Percentiles rank a stretch among this genome's conserved stretches.
Evolutionary conservation across 148 eudicot species (phyloP).

Genomic region (Selenicereus undatus): DNA sequence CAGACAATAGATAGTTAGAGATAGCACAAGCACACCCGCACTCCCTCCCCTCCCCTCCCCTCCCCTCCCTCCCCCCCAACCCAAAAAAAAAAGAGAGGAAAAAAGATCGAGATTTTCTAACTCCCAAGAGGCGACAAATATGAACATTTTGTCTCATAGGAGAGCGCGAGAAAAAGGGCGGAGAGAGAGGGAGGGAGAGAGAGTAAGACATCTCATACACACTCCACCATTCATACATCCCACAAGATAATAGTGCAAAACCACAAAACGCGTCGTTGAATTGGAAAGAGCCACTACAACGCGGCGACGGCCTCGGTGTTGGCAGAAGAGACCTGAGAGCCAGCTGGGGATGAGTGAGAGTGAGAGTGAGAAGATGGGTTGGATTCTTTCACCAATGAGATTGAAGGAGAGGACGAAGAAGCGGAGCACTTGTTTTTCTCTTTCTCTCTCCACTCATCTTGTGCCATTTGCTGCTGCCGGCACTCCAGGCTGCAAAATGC

Average conservation of each 20-base stretch:
- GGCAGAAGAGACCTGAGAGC: constrained; percentile 8
- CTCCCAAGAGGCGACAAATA: background rate
- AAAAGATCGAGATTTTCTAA: background rate
- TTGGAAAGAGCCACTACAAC: constrained; percentile 5
- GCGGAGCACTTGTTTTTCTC: constrained; percentile 1
- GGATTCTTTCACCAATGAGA: constrained; percentile 5
- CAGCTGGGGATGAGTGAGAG: background rate
- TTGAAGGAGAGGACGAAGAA: constrained; percentile 6
- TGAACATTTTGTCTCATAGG: background rate
- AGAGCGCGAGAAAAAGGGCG: background rate
- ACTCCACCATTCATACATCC: background rate
- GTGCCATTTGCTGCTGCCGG: constrained; percentile 60
- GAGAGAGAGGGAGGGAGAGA: background rate
- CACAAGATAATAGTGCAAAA: background rate
- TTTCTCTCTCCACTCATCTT: constrained; percentile 60
- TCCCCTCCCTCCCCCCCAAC: background rate
- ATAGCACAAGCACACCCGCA: background rate
- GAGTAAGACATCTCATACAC: background rate
- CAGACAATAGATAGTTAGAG: background rate
- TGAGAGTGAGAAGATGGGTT: constrained; percentile 3
- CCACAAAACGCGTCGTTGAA: constrained; percentile 11
- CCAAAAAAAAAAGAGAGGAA: background rate
- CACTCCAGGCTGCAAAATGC: constrained; percentile 74
- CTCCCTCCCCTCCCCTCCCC: background rate
- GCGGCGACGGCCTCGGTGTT: constrained; percentile 19